Evolutionary conservation across 768 basidiomycete species (phyloP).

Genomic region (Mycena rebaudengoi): DNA sequence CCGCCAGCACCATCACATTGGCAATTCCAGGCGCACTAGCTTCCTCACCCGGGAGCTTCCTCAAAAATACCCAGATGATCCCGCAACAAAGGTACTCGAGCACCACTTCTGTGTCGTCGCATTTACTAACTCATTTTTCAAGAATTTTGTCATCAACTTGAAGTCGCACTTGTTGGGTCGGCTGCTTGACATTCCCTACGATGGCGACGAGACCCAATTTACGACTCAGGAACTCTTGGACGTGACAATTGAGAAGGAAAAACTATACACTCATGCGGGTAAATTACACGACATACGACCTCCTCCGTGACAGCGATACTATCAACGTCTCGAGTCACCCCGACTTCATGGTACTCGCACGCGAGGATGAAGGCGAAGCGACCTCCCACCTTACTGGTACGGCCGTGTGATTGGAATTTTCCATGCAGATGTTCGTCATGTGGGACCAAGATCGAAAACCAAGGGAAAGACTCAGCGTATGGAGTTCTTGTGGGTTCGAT

Average conservation of each 20-base stretch:
- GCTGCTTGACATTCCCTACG: background rate
- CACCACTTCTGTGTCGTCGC: background rate
- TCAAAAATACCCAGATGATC: background rate
- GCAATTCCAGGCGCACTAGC: too few relatives aligned
- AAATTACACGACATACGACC: slow-evolving; percentile 49
- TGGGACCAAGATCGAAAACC: background rate
- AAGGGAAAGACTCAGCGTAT: slow-evolving; percentile 14
- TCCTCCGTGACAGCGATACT: slow-evolving; percentile 22
- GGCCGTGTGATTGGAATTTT: slow-evolving; percentile 31
- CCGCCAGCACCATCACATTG: too few relatives aligned
- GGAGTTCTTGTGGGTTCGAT: slow-evolving; percentile 40
- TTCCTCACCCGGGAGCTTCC: too few relatives aligned
- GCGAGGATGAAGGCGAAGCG: slow-evolving; percentile 13
- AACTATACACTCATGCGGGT: slow-evolving; percentile 34
- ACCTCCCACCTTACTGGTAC: background rate
- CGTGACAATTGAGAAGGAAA: slow-evolving; percentile 31
- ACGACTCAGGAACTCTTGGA: slow-evolving; percentile 9
- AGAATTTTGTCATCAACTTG: background rate
- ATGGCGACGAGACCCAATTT: slow-evolving; percentile 30
- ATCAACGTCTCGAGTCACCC: slow-evolving; percentile 43
- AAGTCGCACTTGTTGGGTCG: background rate
- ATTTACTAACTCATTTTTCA: background rate
- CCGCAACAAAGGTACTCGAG: background rate
- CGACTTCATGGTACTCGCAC: slow-evolving; percentile 43
- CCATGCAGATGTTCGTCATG: slow-evolving; percentile 30